Percentiles rank a stretch among this genome's conserved stretches.
phyloP scores from a whole-genome alignment of 2,329 filamentous ascomycete genomes.

The Xylaria sp. region DNA sequence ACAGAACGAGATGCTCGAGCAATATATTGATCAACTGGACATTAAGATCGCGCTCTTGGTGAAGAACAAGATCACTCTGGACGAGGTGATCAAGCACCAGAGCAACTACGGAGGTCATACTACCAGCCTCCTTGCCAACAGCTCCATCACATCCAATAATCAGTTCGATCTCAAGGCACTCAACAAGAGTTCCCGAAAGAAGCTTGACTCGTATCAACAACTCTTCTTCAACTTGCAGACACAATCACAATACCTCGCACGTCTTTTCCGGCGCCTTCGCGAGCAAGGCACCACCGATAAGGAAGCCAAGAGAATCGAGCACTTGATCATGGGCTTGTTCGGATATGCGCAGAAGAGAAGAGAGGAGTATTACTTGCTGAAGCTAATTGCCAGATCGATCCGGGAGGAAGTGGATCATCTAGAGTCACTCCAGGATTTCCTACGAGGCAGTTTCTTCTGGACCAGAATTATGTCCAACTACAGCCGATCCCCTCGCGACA shows the following conservation, averaged over 20 bases:
- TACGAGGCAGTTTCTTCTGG: slow-evolving; percentile 91
- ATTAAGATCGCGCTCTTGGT: slow-evolving; percentile 98
- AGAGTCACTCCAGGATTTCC: slow-evolving; percentile 71
- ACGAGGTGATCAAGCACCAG: slow-evolving; percentile 95
- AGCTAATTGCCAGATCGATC: slow-evolving; percentile 75
- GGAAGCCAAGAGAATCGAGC: slow-evolving; percentile 86
- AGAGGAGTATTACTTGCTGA: slow-evolving; percentile 94
- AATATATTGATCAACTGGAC: slow-evolving; percentile 96
- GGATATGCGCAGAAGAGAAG: slow-evolving; percentile 94
- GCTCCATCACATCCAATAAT: slow-evolving; percentile 81
- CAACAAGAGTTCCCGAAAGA: slow-evolving; percentile 93
- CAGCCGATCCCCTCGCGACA: slow-evolving; percentile 81
- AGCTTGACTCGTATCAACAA: slow-evolving; percentile 94
- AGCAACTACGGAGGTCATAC: slow-evolving; percentile 91
- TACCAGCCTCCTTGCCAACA: slow-evolving; percentile 77
- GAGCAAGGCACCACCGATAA: slow-evolving; percentile 83
- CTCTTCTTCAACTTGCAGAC: slow-evolving; percentile 94
- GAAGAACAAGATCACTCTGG: slow-evolving; percentile 98
- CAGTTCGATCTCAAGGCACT: slow-evolving; percentile 95
- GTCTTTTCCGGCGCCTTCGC: slow-evolving; percentile 77
- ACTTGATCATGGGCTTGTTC: slow-evolving; percentile 92
- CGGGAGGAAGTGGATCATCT: slow-evolving; percentile 79
- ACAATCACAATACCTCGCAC: slow-evolving; percentile 87
- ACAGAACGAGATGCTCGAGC: slow-evolving; percentile 93
- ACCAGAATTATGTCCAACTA: slow-evolving; percentile 80